Evolutionary conservation across 352 stramenopile genomes (phyloP).

Genomic region (Phytopythium delawarense): DNA sequence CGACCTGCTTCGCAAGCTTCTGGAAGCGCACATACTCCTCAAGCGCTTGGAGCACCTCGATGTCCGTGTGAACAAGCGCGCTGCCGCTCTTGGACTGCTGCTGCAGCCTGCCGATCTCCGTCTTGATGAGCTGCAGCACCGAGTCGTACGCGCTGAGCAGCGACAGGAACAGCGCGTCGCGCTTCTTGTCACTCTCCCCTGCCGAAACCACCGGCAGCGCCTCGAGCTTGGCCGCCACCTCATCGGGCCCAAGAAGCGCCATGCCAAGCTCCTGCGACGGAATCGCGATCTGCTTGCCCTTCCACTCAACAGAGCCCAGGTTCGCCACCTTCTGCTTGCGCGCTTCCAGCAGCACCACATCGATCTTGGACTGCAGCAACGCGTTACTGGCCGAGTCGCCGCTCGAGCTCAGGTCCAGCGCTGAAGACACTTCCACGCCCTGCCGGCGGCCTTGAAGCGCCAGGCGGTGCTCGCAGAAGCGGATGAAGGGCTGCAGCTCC

Average conservation of each 20-base stretch:
- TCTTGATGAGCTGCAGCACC: constrained; percentile 64
- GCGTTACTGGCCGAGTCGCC: constrained; percentile 70
- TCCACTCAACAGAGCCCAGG: constrained; percentile 77
- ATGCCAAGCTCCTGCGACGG: constrained; percentile 69
- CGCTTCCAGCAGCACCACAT: constrained; percentile 75
- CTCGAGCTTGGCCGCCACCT: constrained; percentile 61
- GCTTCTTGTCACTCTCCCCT: constrained; percentile 54
- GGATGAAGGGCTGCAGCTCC: constrained; percentile 81
- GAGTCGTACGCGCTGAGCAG: constrained; percentile 72
- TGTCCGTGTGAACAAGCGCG: constrained; percentile 65
- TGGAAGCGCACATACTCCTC: constrained; percentile 74
- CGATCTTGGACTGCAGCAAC: constrained; percentile 82
- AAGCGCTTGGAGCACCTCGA: constrained; percentile 57
- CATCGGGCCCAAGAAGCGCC: constrained; percentile 66
- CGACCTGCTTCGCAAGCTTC: constrained; percentile 73
- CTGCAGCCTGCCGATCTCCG: constrained; percentile 52
- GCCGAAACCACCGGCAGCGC: constrained; percentile 17
- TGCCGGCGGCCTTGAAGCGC: constrained; percentile 50
- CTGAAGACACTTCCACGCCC: constrained; percentile 21
- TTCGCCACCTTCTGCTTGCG: constrained; percentile 84
- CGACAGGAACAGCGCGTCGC: constrained; percentile 63
- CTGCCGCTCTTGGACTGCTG: constrained; percentile 77
- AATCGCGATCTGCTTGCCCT: constrained; percentile 68
- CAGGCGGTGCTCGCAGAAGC: constrained; percentile 81
- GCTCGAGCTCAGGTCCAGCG: constrained; percentile 47